These are phyloP conservation scores for Thymus mandschuricus DNA, from an alignment of 257 asterid genomes.

Conservation along the genomic window DNA sequence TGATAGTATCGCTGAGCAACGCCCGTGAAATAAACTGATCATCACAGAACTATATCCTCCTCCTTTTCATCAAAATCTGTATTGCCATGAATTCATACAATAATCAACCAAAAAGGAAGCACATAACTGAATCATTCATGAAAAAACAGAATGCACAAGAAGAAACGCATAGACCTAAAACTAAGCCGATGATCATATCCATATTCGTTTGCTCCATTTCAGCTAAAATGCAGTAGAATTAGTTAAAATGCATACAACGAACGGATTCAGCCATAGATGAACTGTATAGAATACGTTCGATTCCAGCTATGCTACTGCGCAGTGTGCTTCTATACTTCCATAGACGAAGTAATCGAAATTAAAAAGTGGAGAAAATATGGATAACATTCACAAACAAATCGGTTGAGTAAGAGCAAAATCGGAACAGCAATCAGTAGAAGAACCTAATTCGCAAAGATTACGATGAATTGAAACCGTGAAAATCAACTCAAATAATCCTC, in stretches of 20 bases:
- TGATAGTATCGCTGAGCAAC: constrained; percentile 52
- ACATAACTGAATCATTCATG: neutral
- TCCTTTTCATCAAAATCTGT: constrained; percentile 43
- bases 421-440: constrained; percentile 3
- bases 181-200: neutral
- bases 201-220: neutral
- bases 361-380: neutral
- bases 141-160: neutral
- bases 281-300: neutral
- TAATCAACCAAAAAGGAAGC: neutral
- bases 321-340: neutral
- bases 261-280: neutral
- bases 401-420: constrained; percentile 9
- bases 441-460: constrained; percentile 4
- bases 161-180: neutral
- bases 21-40: constrained; percentile 71
- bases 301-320: neutral
- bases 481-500: neutral
- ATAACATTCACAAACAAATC: neutral
- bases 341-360: neutral
- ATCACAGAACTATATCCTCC: constrained; percentile 49
- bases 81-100: constrained; percentile 28
- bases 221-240: neutral
- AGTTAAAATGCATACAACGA: neutral
- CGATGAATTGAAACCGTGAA: neutral